phyloP scores from a whole-genome alignment of 2,329 filamentous ascomycete genomes.

The Fusarium sp. region DNA sequence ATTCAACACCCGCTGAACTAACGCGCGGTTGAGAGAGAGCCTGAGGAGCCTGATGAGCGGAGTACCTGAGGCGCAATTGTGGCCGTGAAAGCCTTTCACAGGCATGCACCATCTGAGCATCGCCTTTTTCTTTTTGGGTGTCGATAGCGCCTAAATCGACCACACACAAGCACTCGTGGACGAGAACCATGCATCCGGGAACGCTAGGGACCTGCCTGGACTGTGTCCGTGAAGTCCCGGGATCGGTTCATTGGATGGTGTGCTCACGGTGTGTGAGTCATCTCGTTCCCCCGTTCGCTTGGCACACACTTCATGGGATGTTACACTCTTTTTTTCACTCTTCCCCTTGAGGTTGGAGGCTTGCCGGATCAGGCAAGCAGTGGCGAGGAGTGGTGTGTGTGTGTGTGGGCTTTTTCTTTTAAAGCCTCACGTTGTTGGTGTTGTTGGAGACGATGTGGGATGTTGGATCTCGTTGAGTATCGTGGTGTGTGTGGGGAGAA shows the following conservation, averaged over 20 bases:
- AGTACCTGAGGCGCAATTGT: slow-evolving; percentile 7
- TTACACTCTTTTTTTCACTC: slow-evolving; percentile 7
- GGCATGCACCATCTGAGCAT: slow-evolving; percentile 2
- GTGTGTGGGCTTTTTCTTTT: slow-evolving; percentile 23
- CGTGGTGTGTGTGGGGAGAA: not conserved
- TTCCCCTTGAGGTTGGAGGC: slow-evolving; percentile 35
- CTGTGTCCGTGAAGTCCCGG: slow-evolving; percentile 26
- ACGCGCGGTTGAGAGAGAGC: slow-evolving; percentile 3
- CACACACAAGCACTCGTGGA: not conserved
- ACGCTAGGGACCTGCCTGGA: slow-evolving; percentile 16
- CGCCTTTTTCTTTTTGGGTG: slow-evolving; percentile 5
- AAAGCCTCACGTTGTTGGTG: not conserved
- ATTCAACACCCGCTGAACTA: slow-evolving; percentile 7
- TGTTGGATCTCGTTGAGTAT: slow-evolving; percentile 10
- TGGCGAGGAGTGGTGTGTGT: slow-evolving; percentile 33
- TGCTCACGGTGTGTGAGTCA: slow-evolving; percentile 47
- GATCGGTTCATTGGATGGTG: slow-evolving; percentile 32
- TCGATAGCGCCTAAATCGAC: slow-evolving; percentile 19
- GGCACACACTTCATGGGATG: slow-evolving; percentile 27
- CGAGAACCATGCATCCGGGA: slow-evolving; percentile 9
- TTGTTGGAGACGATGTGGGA: slow-evolving; percentile 8
- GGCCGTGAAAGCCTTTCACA: not conserved
- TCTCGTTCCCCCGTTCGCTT: slow-evolving; percentile 18
- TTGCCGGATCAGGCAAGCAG: slow-evolving; percentile 40
- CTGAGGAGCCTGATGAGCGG: not conserved